Evolutionary conservation across 176 grass and related monocot species (phyloP), one percentile per base, ranked within the genome.

Genomic region (Typha latifolia): DNA sequence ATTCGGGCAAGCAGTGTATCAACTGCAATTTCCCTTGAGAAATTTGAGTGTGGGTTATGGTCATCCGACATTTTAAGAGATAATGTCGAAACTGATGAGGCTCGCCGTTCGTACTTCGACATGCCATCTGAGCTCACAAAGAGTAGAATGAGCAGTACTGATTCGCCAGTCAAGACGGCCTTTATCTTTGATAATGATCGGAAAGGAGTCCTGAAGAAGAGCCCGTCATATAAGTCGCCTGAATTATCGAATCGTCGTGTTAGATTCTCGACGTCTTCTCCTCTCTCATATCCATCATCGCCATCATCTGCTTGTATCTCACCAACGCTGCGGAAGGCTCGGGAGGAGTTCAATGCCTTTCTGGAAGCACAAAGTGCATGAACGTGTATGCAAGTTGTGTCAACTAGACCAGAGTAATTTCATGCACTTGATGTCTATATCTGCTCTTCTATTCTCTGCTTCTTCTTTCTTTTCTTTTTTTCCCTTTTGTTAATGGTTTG

Each of bases 281-380:
- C 68, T 57, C 65, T 23, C 10, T 95, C 84, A 22, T 82, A 77
- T 62, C 91, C 87, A 26, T 69, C 91, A 3, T 96, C 91, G 15
- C 91, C 91, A 51, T 75, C 74, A 3, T 74, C 76, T 1, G 12
- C 49, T 24, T 82, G 82, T 70, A 74, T 96, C 64, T 88, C 87
- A 19, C 91, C 91, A 26, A 75, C 84, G 0, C 62, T 96, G 48
- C 70, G 69, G 67, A 79, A 32, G 66, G 79, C 82, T 5, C 76
- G 91, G 66, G 80, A 89, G 56, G 91, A 96, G 62, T 96, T 96
- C 77, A 84, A 74, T 56, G 84, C 87, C 20, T 91, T 91, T 67
- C 47, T 96, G 68, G 87, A 91, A 55, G 79, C 87, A 10, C 82
- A 96, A 71, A 85, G 77, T 29, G 68, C 74, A 3, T 84, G 37